phyloP scores from a whole-genome alignment of 208 protist species.

The Leishmania arabica region DNA sequence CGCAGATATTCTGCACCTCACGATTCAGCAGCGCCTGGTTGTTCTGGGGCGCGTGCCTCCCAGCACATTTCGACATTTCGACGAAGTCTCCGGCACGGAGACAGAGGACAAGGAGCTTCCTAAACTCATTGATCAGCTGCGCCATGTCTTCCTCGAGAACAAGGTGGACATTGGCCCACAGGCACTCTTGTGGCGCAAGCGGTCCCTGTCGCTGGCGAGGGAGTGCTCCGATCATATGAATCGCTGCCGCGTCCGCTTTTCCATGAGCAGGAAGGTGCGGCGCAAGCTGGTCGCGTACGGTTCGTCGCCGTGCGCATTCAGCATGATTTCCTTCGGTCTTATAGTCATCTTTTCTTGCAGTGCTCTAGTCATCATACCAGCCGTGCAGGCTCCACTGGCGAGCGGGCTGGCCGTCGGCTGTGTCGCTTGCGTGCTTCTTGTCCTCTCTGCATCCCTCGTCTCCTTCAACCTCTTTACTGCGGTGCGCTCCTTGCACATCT shows the following conservation, averaged over 20 bases:
- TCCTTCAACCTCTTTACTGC: slow-evolving; percentile 50
- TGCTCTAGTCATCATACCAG: slow-evolving; percentile 55
- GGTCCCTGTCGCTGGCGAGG: slow-evolving; percentile 64
- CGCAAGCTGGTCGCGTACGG: slow-evolving; percentile 55
- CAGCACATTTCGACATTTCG: slow-evolving; percentile 42
- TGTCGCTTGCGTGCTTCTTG: slow-evolving; percentile 52
- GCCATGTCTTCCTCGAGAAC: slow-evolving; percentile 73
- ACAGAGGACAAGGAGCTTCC: slow-evolving; percentile 63
- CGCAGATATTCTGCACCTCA: slow-evolving; percentile 58
- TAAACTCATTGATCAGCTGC: slow-evolving; percentile 64
- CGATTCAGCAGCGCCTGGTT: slow-evolving; percentile 61
- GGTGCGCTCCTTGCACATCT: slow-evolving; percentile 41
- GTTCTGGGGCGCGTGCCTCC: slow-evolving; percentile 47
- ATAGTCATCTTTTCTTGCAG: slow-evolving; percentile 48
- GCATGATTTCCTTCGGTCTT: slow-evolving; percentile 52
- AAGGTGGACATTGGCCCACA: slow-evolving; percentile 66
- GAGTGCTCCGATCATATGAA: slow-evolving; percentile 74
- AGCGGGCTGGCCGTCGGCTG: slow-evolving; percentile 51
- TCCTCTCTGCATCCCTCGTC: slow-evolving; percentile 34
- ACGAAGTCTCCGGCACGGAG: slow-evolving; percentile 23
- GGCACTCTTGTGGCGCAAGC: slow-evolving; percentile 76
- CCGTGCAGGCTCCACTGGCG: slow-evolving; percentile 36
- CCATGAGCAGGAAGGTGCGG: slow-evolving; percentile 38
- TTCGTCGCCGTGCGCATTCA: slow-evolving; percentile 41
- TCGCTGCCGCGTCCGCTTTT: slow-evolving; percentile 61